Evolutionary conservation across 176 grass and related monocot genomes (phyloP).

Genomic region (Aechmea fasciata): DNA sequence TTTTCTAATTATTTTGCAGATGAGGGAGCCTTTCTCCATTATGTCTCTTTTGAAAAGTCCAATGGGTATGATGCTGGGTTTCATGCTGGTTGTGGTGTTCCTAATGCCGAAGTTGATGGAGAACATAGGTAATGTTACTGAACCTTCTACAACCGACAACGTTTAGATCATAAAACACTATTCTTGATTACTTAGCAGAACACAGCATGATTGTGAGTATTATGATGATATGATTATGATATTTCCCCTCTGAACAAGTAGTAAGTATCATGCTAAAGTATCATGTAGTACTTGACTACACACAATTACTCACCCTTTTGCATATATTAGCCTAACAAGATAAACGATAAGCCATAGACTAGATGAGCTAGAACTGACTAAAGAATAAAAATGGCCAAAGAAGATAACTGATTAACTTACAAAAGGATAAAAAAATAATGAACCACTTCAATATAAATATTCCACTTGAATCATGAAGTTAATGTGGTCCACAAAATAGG

Average conservation of each 20-base stretch:
- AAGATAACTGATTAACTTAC: neutral
- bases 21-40: conserved; percentile 75
- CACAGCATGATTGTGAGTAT: neutral
- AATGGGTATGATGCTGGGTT: conserved; percentile 92
- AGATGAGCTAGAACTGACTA: neutral
- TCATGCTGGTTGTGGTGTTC: conserved; percentile 82
- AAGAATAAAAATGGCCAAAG: neutral
- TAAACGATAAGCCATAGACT: too few species aligned
- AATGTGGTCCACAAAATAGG: too few species aligned
- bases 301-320: too few species aligned
- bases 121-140: conserved; percentile 43
- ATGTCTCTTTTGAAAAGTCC: conserved; percentile 93
- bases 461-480: too few species aligned
- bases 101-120: conserved; percentile 96
- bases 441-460: neutral
- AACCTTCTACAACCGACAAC: neutral
- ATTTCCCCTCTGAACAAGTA: too few species aligned
- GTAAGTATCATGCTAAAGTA: too few species aligned
- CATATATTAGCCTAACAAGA: too few species aligned
- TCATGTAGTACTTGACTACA: neutral
- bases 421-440: neutral
- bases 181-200: neutral
- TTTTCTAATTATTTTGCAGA: conserved; percentile 30
- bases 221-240: too few species aligned
- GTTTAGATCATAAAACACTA: neutral